phyloP scores from a whole-genome alignment of 2,329 filamentous ascomycete genomes.

The Stylonectria norvegica region DNA sequence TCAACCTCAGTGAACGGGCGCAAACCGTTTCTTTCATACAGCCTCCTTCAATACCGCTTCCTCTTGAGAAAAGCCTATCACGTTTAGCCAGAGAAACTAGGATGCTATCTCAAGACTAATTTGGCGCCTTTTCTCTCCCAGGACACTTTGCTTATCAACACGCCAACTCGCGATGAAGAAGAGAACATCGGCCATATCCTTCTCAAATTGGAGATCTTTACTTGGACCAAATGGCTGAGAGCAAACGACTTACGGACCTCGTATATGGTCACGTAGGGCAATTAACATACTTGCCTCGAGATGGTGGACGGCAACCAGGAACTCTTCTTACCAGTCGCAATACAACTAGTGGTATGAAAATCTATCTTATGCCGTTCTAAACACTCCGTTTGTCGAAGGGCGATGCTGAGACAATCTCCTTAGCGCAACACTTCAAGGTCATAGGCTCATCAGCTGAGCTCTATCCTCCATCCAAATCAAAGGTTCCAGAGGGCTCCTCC shows the following conservation, averaged over 20 bases:
- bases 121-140: constrained; percentile 14
- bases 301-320: constrained; percentile 24
- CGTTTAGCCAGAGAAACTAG: constrained; percentile 5
- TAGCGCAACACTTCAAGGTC: constrained; percentile 32
- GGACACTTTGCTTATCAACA: constrained; percentile 18
- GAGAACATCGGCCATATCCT: constrained; percentile 23
- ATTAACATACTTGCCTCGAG: constrained; percentile 30
- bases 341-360: constrained; percentile 26
- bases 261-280: constrained; percentile 33
- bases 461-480: constrained; percentile 32
- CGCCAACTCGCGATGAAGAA: constrained; percentile 34
- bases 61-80: background rate
- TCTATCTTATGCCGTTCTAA: too few relatives aligned
- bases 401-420: constrained; percentile 1
- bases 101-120: constrained; percentile 16
- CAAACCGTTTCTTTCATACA: background rate
- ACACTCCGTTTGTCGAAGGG: constrained; percentile 3
- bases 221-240: constrained; percentile 38
- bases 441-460: constrained; percentile 33
- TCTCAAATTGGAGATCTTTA: constrained; percentile 29
- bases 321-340: constrained; percentile 31
- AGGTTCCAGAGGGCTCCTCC: constrained; percentile 21
- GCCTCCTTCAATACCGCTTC: background rate
- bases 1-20: background rate
- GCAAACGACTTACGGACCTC: constrained; percentile 30